Evolutionary conservation across 352 stramenopile species (phyloP), one percentile per base, ranked within the genome.

Genomic region (Pythium volutum): DNA sequence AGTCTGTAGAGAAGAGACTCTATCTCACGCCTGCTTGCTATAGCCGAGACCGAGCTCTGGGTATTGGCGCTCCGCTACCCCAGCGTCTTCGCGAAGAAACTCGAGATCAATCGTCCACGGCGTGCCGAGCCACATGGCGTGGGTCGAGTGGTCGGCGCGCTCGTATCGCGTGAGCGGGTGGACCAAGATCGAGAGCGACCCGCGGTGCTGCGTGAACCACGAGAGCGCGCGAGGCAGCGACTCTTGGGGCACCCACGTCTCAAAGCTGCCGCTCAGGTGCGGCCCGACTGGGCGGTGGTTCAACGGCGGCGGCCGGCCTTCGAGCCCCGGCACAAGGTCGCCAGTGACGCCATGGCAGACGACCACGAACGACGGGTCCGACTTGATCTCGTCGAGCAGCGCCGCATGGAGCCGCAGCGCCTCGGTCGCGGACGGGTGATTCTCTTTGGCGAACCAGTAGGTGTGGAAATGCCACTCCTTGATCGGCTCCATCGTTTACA

Each of bases 391-490:
- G 2, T 77, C 68, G 5, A 92, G 68, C 12, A 92, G 70, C 54
- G 67, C 62, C 14, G 74, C 67, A 1, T 73, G 77, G 33, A 90
- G 60, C 38, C 68, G 62, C 18, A 75, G 57, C 1, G 79, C 83
- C 27, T 87, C 73, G 27, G 67, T 62, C 22, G 62, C 73, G 39
- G 60, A 76, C 29, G 55, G 50, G 55, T 76, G 58, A 58, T 75
- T 88, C 48, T 45, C 51, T 11, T 48, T 76, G 47, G 73, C 73
- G 60, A 76, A 83, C 66, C 70, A 90, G 67, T 81, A 92, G 25
- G 75, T 74, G 66, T 92, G 83, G 62, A 92, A 91, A 49, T 90
- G 83, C 74, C 77, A 92, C 45, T 92, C 83, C 58, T 84, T 79
- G 61, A 88, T 73, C 38, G 56, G 56, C 12, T 39, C 38, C 41